A percentile compares a stretch with the other conserved stretches of the same genome.
Conservation (phyloP, 2,329 filamentous ascomycete genomes). For the Immersiporthe knoxdaviesiana region DNA sequence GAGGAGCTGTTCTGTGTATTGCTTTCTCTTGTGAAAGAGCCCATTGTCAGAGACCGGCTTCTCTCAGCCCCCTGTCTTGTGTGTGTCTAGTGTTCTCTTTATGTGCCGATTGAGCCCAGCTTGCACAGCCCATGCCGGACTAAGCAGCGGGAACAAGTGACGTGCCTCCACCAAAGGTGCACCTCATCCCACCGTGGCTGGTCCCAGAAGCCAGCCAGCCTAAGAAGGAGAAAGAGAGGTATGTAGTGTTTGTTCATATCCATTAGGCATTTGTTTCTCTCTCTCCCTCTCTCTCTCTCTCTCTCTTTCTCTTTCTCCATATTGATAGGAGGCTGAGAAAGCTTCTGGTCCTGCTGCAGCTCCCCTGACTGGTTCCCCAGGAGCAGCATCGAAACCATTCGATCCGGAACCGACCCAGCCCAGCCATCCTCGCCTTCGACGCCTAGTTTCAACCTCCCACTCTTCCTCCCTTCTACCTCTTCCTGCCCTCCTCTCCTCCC, state of each 20-base stretch:
- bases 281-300: neutral
- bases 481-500: neutral
- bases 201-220: neutral
- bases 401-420: conserved; percentile 1
- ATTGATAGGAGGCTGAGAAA: neutral
- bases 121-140: neutral
- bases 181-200: neutral
- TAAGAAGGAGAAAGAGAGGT: neutral
- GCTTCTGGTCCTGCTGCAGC: neutral
- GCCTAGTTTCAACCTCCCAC: neutral
- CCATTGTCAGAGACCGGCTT: neutral
- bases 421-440: neutral
- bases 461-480: neutral
- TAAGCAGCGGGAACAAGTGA: conserved; percentile 14
- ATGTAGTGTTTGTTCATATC: neutral
- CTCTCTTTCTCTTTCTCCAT: neutral
- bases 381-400: neutral
- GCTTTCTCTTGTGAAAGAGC: neutral
- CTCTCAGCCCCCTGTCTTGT: neutral
- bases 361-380: neutral
- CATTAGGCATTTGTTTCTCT: neutral
- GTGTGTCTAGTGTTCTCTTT: neutral
- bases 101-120: conserved; percentile 5
- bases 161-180: conserved; percentile 10
- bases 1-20: neutral